Conservation (phyloP, 768 basidiomycete genomes). For the Boletus edulis region DNA sequence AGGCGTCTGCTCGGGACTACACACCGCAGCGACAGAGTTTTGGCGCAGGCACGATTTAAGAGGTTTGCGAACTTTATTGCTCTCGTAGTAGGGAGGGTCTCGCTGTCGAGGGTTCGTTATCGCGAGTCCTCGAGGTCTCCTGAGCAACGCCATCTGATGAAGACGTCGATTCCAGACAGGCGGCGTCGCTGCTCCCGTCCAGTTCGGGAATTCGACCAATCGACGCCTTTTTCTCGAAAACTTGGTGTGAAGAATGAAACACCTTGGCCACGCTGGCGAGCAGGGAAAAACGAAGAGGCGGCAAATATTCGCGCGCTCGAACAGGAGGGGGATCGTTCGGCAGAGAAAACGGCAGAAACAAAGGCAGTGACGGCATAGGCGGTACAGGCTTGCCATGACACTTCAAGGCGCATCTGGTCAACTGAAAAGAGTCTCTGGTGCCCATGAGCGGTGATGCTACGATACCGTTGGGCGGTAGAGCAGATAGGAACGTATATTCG, state of each 20-base stretch:
- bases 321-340: neutral
- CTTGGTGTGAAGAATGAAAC: neutral
- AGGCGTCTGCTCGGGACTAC: neutral
- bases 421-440: conserved; percentile 30
- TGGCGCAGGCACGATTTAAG: conserved; percentile 14
- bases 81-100: too few relatives aligned
- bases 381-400: conserved; percentile 14
- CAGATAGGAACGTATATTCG: conserved; percentile 25
- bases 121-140: neutral
- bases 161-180: neutral
- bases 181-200: too few relatives aligned
- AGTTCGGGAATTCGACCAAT: too few relatives aligned
- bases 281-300: conserved; percentile 22
- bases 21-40: neutral
- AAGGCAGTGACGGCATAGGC: conserved; percentile 23
- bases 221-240: neutral
- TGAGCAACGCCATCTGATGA: neutral
- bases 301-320: conserved; percentile 5
- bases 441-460: conserved; percentile 22
- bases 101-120: too few relatives aligned
- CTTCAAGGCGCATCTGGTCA: conserved; percentile 16
- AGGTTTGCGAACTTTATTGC: conserved; percentile 7
- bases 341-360: conserved; percentile 8
- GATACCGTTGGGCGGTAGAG: conserved; percentile 16
- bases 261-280: conserved; percentile 6